phyloP scores from a whole-genome alignment of 345 rosid species.

The Orychophragmus violaceus region DNA sequence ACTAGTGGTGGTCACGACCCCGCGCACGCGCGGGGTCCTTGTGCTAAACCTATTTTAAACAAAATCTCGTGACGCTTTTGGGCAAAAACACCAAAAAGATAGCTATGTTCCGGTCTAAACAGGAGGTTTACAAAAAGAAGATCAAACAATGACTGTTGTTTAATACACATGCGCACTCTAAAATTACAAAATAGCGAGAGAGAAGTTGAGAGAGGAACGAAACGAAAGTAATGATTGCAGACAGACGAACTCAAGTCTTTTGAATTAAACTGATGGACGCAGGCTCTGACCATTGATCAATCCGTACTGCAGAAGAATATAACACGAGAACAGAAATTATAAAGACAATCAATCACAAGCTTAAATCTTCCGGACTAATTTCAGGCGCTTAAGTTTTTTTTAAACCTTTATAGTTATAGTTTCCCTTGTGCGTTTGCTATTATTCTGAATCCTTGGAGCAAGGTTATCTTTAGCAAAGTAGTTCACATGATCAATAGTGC shows the following conservation, averaged over 20 bases:
- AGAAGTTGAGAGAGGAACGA: not conserved
- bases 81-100: not conserved
- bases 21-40: too few relatives aligned
- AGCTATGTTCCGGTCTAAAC: slow-evolving; percentile 1
- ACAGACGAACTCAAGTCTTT: not conserved
- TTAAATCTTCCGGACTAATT: not conserved
- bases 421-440: slow-evolving; percentile 47
- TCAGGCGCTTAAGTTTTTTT: not conserved
- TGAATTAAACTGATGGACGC: slow-evolving; percentile 20
- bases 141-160: not conserved
- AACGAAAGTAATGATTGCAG: not conserved
- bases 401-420: too few relatives aligned
- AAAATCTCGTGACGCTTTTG: slow-evolving; percentile 6
- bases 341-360: not conserved
- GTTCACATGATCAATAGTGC: slow-evolving; percentile 61
- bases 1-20: too few relatives aligned
- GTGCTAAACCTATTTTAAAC: too few relatives aligned
- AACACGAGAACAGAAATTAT: not conserved
- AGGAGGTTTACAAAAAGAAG: too few relatives aligned
- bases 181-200: not conserved
- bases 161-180: slow-evolving; percentile 16
- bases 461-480: slow-evolving; percentile 55
- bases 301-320: slow-evolving; percentile 22
- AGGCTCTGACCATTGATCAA: slow-evolving; percentile 25
- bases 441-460: slow-evolving; percentile 43